Evolutionary conservation across 1,139 yeast species (phyloP), one percentile per base, ranked within the genome.

Genomic region (Candida tropicalis): DNA sequence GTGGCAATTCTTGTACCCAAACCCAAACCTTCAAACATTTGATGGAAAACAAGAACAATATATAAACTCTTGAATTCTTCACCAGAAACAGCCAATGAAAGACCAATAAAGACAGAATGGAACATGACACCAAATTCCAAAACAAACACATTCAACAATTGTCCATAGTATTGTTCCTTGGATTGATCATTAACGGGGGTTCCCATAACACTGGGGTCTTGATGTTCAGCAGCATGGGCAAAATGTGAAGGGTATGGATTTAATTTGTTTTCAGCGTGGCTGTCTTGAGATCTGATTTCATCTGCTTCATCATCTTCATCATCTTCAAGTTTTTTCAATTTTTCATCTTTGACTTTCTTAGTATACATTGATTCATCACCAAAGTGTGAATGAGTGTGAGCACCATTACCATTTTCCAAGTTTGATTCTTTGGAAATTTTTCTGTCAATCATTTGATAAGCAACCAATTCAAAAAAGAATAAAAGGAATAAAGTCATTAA

Each of bases 11-110:
- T 79, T 6, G 96, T 79, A 42, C 97, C 97, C 55, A 90, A 74
- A 55, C 97, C 97, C 43, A 90, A 73, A 44, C 97, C 97, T 71
- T 90, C 97, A 62, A 90, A 90, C 69, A 86, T 77, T 67, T 90
- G 97, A 66, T 90, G 97, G 78, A 90, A 90, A 2, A 87, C 83
- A 43, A 90, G 65, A 13, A 89, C 97, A 54, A 85, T 77, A 64
- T 87, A 90, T 40, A 90, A 70, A 2, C 90, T 79, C 41, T 71
- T 77, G 61, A 88, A 89, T 60, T 88, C 96, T 13, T 74, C 79
- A 25, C 87, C 82, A 11, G 88, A 75, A 16, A 82, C 82, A 3
- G 93, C 89, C 45, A 87, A 69, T 0, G 91, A 75, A 39, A 87
- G 69, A 31, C 96, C 96, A 40, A 87, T 77, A 59, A 87, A 83